Evolutionary conservation across 495 filamentous ascomycete genomes (phyloP).

Genomic region (Talaromyces wortmannii): DNA sequence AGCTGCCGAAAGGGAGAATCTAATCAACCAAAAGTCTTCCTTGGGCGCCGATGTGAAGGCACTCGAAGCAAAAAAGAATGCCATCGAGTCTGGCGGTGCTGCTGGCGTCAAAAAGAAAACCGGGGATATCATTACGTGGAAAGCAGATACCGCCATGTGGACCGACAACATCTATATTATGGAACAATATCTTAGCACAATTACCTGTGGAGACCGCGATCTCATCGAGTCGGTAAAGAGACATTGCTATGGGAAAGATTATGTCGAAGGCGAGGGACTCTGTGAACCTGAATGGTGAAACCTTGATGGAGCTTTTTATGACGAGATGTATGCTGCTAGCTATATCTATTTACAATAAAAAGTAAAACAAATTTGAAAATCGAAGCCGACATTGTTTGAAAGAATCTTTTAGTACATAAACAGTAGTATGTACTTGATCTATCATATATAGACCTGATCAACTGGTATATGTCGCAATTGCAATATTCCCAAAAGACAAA

Average conservation of each 20-base stretch:
- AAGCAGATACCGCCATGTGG: slow-evolving; percentile 41
- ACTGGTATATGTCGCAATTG: too few species aligned
- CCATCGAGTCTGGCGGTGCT: slow-evolving; percentile 13
- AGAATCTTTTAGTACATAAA: too few species aligned
- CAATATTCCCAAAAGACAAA: too few species aligned
- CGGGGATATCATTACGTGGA: slow-evolving; percentile 40
- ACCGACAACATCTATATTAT: slow-evolving; percentile 60
- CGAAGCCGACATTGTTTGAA: too few species aligned
- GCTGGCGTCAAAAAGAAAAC: slow-evolving; percentile 45
- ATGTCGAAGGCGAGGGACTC: slow-evolving; percentile 55
- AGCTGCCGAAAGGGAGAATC: slow-evolving; percentile 14
- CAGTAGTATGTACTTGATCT: too few species aligned
- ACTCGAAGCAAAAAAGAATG: slow-evolving; percentile 10
- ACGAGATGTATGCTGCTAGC: too few species aligned
- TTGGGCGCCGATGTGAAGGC: slow-evolving; percentile 18
- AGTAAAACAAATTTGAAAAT: too few species aligned
- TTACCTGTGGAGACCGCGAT: slow-evolving; percentile 45
- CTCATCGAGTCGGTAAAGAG: slow-evolving; percentile 43
- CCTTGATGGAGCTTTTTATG: too few species aligned
- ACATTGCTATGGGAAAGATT: slow-evolving; percentile 56
- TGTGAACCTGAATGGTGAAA: slow-evolving; percentile 24
- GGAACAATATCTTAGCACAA: slow-evolving; percentile 50
- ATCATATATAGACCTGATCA: too few species aligned
- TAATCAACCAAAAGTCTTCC: slow-evolving; percentile 16
- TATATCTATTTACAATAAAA: too few species aligned